Conservation (phyloP, 2,329 filamentous ascomycete genomes). For the Alternaria sp. region DNA sequence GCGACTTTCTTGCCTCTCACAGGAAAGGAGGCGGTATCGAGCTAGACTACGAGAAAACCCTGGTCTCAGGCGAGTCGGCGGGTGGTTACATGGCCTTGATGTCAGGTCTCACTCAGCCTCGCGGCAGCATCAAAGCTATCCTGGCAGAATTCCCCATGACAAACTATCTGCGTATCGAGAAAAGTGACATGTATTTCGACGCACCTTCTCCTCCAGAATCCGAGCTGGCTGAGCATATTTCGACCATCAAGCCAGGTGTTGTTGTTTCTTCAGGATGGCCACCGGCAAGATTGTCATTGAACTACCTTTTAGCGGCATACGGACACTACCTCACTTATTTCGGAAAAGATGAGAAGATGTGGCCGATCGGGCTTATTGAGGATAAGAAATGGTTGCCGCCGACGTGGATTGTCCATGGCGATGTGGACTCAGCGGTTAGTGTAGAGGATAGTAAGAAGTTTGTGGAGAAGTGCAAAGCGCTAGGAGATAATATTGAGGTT, state of each 20-base stretch:
- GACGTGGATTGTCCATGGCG: constrained; percentile 45
- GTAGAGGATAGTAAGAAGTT: constrained; percentile 39
- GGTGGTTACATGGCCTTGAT: constrained; percentile 52
- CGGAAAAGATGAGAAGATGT: constrained; percentile 33
- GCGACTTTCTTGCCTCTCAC: constrained; percentile 14
- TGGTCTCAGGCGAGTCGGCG: constrained; percentile 50
- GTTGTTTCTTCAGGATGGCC: constrained; percentile 31
- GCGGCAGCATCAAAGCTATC: constrained; percentile 34
- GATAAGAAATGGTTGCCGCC: constrained; percentile 37
- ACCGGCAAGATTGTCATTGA: constrained; percentile 27
- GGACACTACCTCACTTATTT: constrained; percentile 40
- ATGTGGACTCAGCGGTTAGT: constrained; percentile 38
- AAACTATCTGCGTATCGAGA: constrained; percentile 17
- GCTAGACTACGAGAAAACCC: constrained; percentile 37
- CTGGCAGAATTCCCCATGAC: constrained; percentile 45
- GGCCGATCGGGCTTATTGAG: constrained; percentile 39
- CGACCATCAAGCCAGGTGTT: constrained; percentile 23
- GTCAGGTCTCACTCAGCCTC: constrained; percentile 33
- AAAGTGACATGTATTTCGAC: constrained; percentile 4
- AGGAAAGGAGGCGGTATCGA: constrained; percentile 20
- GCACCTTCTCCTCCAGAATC: constrained; percentile 17
- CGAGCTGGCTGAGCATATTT: constrained; percentile 35
- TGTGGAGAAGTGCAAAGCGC: constrained; percentile 30
- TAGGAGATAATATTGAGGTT: constrained; percentile 26
- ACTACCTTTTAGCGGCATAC: constrained; percentile 29